Evolutionary conservation across 495 filamentous ascomycete genomes (phyloP), one percentile per base, ranked within the genome.

Genomic region (Aspergillus sparsus): DNA sequence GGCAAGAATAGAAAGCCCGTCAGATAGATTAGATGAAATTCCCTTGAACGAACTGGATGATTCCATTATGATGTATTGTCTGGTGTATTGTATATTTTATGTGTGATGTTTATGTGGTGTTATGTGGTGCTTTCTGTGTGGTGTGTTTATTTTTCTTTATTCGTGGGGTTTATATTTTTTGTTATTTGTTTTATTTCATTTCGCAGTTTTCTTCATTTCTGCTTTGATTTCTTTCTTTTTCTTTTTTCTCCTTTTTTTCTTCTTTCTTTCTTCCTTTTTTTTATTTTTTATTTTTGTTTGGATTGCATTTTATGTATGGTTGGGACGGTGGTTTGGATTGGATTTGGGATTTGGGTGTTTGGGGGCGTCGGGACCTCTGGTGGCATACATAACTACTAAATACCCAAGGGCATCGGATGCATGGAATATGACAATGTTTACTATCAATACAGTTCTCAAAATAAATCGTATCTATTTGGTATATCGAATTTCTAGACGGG

Each of bases 11-110:
- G 61, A 68, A 67, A 52, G 57, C 64, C 63, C 68, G 65, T 57
- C 68, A 69, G 70, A 73, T 78, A 76, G 74, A 77, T 71, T 77
- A 77, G 75, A 78, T 71, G 63, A 77, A 74, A 75, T 55, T 77
- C 63, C 68, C 68, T 66, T 64, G 12, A 47, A 74, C 74, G 69
- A 74, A 74, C 62, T 63, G 61, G 58, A 73, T 67, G 66, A 71
- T 60, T 61, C 57, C 67, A 66, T 75, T 66, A 64, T 71, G 61
- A 61, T 71, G 57, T 75, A 65, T 63, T 74, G 66, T 75, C 51
- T 71, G 61, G 37, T 58, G 58, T 62, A 42, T 61, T 61, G 47
- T 68, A 58, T 69, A 54, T 77, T 66, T 63, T 69, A 56, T 78
- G 65, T 69, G 58, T 73, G 62, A 65, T 62, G 56, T 68, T 55